Evolutionary conservation across 495 filamentous ascomycete genomes (phyloP).

Genomic region (Penicillium simplicissimum): DNA sequence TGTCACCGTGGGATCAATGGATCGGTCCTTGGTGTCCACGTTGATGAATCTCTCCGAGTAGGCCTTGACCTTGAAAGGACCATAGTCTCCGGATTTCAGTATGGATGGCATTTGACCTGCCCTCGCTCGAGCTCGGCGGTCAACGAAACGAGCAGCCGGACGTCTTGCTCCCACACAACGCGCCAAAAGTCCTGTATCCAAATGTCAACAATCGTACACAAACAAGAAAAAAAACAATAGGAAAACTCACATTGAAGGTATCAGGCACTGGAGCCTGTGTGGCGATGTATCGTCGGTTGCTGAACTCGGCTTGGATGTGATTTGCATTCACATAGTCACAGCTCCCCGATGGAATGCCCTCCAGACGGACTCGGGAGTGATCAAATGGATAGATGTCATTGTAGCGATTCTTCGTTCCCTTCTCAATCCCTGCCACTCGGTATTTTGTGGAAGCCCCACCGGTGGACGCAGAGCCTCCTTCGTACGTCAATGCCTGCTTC

Average conservation of each 20-base stretch:
- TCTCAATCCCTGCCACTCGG: constrained; percentile 86
- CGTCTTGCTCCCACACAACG: constrained; percentile 94
- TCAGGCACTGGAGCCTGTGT: constrained; percentile 91
- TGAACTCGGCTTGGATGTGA: constrained; percentile 72
- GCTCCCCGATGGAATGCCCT: constrained; percentile 63
- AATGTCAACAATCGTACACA: not conserved
- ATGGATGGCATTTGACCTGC: constrained; percentile 91
- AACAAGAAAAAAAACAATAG: not conserved
- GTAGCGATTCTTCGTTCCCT: constrained; percentile 92
- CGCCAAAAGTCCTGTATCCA: constrained; percentile 89
- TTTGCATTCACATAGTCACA: constrained; percentile 98
- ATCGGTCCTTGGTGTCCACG: constrained; percentile 53
- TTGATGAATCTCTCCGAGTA: constrained; percentile 80
- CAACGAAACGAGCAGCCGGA: constrained; percentile 91
- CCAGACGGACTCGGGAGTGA: constrained; percentile 81
- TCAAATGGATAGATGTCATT: constrained; percentile 98
- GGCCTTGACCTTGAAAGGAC: constrained; percentile 70
- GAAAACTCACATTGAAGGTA: constrained; percentile 77
- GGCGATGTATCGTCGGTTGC: constrained; percentile 90
- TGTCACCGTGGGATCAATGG: constrained; percentile 12
- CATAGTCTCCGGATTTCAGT: constrained; percentile 82
- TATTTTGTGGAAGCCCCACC: constrained; percentile 38
- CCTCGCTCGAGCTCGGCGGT: constrained; percentile 96
- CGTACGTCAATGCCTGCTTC: constrained; percentile 78
- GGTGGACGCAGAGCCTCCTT: constrained; percentile 53